Conservation (phyloP, 2,329 filamentous ascomycete genomes). For the Ophiostoma australiae region DNA sequence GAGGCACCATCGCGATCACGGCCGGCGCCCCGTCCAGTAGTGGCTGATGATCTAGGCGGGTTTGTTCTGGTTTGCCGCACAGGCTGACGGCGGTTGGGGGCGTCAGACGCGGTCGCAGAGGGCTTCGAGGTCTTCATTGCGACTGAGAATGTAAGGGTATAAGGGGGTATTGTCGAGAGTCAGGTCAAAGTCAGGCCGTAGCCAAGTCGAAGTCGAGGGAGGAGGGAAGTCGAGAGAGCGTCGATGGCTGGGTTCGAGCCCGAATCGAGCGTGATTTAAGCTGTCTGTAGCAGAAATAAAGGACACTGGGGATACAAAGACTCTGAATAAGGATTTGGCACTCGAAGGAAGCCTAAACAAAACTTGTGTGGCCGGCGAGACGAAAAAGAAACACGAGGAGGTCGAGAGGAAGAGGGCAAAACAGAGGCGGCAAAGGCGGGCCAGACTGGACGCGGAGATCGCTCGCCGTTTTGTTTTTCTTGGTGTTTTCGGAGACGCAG, state of each 20-base stretch:
- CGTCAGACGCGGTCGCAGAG: slow-evolving; percentile 38
- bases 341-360: background rate
- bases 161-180: background rate
- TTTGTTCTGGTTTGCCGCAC: slow-evolving; percentile 43
- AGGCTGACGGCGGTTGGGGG: slow-evolving; percentile 39
- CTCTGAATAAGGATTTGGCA: background rate
- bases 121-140: slow-evolving; percentile 54
- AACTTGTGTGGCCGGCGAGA: background rate
- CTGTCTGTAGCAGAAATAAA: slow-evolving; percentile 3
- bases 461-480: background rate
- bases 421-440: background rate
- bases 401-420: slow-evolving; percentile 6
- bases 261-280: background rate
- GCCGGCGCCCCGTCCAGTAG: slow-evolving; percentile 34
- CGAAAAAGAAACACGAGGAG: background rate
- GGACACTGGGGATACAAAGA: no score
- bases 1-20: slow-evolving; percentile 40
- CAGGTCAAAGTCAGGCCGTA: background rate
- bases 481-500: background rate
- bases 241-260: background rate
- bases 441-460: slow-evolving; percentile 7
- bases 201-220: background rate
- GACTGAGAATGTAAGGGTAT: background rate
- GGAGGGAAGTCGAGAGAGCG: background rate
- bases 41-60: slow-evolving; percentile 52